Evolutionary conservation across 2,329 filamentous ascomycete genomes (phyloP), one percentile per base, ranked within the genome.

Genomic region (Fusarium austroafricanum): DNA sequence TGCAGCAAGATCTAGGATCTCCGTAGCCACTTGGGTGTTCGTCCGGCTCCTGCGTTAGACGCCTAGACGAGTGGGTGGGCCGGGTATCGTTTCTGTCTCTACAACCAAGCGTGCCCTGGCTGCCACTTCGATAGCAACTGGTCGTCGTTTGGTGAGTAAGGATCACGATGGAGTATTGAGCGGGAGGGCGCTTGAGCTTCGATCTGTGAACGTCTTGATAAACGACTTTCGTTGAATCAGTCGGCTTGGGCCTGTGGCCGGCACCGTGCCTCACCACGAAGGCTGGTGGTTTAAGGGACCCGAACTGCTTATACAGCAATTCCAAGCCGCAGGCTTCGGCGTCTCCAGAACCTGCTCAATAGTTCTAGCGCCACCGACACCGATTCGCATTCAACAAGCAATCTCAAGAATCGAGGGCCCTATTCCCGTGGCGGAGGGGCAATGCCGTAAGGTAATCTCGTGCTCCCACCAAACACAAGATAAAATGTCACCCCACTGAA

Each of bases 401-500:
- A 57, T 54, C 60, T 49, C 51, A 55, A 63, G 37, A 47, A 53
- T 55, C 49, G 52, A 56, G 57, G 67, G 56, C 46, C 42, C 61
- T 66, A 47, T 61, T 66, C 66, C 66, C 53, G 43, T 64, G 29
- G 55, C 52, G 58, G 56, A 61, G 67, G 61, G 72, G 68, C 66
- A 60, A 59, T 71, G 61, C 61, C 61, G 64, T 35, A 21, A 20
- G 23, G 56, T 57, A 56, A 67, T 73, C 71, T 73, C 70, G 70
- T 73, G 71, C 71, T 70, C 47, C 59, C 49, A 55, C 42, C 56
- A 54, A 53, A 54, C 67, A 47, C 44, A 55, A 70, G 57, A 67
- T 50, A 57, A 50, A 70, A 69, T 57, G 67, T 74, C 72, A 74
- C 72, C 72, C 72, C 72, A 74, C 72, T 50, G 62, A 72, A 73